Percentiles rank a stretch among this genome's conserved stretches.
Conservation (phyloP, 139 green algal species). For the Axilococcus clingmanii region DNA sequence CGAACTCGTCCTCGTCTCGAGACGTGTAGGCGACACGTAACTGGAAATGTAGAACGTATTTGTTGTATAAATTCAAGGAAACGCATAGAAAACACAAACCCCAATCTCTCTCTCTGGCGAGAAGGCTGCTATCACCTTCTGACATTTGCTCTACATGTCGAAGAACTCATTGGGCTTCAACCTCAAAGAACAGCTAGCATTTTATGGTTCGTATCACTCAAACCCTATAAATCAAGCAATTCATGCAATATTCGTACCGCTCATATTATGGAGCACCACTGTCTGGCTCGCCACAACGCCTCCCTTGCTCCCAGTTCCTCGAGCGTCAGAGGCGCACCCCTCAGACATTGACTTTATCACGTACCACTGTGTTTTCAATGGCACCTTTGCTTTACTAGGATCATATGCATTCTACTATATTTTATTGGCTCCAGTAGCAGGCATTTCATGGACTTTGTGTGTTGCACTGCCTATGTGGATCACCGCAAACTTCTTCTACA, state of each 20-base stretch:
- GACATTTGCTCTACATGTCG: background rate
- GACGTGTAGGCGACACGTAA: background rate
- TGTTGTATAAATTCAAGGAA: background rate
- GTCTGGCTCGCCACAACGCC: constrained; percentile 54
- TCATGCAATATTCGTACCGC: constrained; percentile 72
- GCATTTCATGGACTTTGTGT: constrained; percentile 45
- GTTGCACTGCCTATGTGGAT: constrained; percentile 52
- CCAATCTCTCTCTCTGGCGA: background rate
- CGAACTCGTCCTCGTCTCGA: background rate
- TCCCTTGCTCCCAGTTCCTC: background rate
- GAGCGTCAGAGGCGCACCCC: background rate
- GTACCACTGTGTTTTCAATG: constrained; percentile 26
- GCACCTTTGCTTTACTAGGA: constrained; percentile 15
- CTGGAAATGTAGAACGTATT: background rate
- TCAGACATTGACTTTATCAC: background rate
- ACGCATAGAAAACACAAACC: background rate
- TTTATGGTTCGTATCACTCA: constrained; percentile 67
- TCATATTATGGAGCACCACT: constrained; percentile 48
- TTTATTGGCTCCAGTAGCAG: constrained; percentile 55
- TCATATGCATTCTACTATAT: constrained; percentile 54
- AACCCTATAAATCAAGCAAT: constrained; percentile 67
- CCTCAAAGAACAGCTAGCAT: constrained; percentile 46
- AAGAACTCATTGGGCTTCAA: constrained; percentile 20
- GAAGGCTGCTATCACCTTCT: background rate
- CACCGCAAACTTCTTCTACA: constrained; percentile 35